Evolutionary conservation across 139 green algal genomes (phyloP), one percentile per base, ranked within the genome.

Genomic region (Raphidocelis subcapitata): DNA sequence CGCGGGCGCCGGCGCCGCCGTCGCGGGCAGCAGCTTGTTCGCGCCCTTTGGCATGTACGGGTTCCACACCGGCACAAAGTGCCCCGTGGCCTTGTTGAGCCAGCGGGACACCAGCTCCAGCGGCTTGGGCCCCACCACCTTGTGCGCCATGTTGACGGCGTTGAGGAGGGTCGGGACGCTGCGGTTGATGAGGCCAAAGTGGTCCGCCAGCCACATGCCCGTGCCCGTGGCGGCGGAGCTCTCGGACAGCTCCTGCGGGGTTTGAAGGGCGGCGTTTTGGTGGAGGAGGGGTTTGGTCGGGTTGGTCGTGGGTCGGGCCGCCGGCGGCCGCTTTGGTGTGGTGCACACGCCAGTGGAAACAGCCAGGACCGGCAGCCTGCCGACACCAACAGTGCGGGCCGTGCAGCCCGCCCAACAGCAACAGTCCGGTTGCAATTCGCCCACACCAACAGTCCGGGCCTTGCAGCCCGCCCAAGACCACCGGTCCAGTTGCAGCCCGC

Each of bases 21-120:
- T 8, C 41, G 8, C 8, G 8, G 41, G 41, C 41, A 49, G 66
- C 32, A 79, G 78, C 26, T 81, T 55, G 0, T n/a, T n/a, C n/a
- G 83, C 88, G 10, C 89, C 92, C 84, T 88, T 93, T 67, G 94
- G 94, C 90, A 98, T 94, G 89, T 97, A 96, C 5, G 87, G 87
- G 90, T 97, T 98, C 94, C 94, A 98, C 26, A 88, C 84, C 0
- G 94, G 94, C 29, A 98, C 74, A 8, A 91, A 60, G 81, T 94
- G 80, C 37, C 81, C 85, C n/a, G 77, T 88, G 23, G 75, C 44
- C 51, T 64, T 79, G 88, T 98, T 97, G 33, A 97, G 83, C 61
- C 75, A 84, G 21, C 46, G 59, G 72, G 77, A 90, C 67, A 96
- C 87, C 44, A 72, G 73, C 74, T 92, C 75, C 47, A 95, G 82